Evolutionary conservation across 2,329 filamentous ascomycete genomes (phyloP), one percentile per base, ranked within the genome.

Genomic region (Fusarium longipes): DNA sequence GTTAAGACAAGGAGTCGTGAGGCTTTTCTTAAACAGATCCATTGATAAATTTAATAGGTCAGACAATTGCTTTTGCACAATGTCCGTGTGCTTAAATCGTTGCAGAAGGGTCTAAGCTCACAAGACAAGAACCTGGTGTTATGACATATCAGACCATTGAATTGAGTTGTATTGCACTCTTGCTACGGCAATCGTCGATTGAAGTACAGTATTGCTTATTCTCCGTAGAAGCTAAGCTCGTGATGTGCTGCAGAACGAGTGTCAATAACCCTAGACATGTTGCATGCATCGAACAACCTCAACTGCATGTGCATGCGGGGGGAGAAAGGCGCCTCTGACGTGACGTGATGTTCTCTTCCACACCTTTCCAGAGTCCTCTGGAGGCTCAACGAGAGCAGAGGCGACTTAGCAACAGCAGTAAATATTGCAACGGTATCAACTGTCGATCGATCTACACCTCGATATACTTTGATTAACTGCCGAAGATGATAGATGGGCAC

Each of bases 291-390:
- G 69, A 52, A 51, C 45, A 48, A 25, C 30, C 45, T 48, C n/a
- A 24, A 24, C 24, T 17, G 30, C 32, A 49, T 38, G 32, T 49
- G 63, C 64, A 57, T 60, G 58, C 57, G 67, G 64, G 60, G 52
- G 35, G 27, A 51, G 40, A 22, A 48, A 52, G n/a, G 53, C 50
- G 65, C 62, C 70, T 66, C 54, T 69, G 67, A 69, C 70, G 57
- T 65, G 52, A 54, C 70, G 59, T 65, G 52, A 56, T 65, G 45
- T 36, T 53, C 51, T 53, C 25, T 50, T 29, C 14, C 48, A 47
- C 47, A 64, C 50, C 58, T 33, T 53, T 29, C 15, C 14, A 5
- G 45, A 15, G 8, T 36, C 24, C 27, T 39, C 27, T 49, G n/a
- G 45, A 49, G 45, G 32, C 45, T 49, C 17, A 36, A 49, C 22